Evolutionary conservation across 495 filamentous ascomycete species (phyloP).

Genomic region (Cenococcum geophilum): DNA sequence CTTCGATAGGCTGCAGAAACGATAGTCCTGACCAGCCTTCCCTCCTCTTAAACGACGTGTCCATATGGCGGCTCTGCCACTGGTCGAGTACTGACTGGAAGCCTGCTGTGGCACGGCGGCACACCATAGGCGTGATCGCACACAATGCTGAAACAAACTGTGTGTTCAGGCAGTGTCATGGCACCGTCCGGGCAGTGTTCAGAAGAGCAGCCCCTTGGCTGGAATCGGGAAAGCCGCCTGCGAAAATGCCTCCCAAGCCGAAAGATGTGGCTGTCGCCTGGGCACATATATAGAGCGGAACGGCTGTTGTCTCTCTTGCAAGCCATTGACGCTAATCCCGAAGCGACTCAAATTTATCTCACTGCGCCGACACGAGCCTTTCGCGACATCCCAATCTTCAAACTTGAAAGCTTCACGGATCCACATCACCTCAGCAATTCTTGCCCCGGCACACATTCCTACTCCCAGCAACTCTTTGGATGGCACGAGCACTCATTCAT

Average conservation of each 20-base stretch:
- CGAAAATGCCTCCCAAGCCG: neutral
- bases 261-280: neutral
- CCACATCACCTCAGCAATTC: conserved; percentile 2
- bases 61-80: neutral
- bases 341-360: neutral
- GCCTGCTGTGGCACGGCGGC: conserved; percentile 3
- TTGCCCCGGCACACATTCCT: neutral
- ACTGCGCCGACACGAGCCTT: neutral
- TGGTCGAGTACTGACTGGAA: neutral
- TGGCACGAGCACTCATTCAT: neutral
- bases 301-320: neutral
- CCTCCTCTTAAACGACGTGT: neutral
- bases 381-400: neutral
- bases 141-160: neutral
- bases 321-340: neutral
- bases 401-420: neutral
- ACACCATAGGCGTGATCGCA: neutral
- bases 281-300: neutral
- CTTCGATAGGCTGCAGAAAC: neutral
- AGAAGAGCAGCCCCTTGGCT: neutral
- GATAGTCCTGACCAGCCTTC: neutral
- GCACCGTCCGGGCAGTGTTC: neutral
- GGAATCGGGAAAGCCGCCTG: neutral
- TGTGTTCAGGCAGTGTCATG: neutral
- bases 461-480: neutral